Percentiles rank a stretch among this genome's conserved stretches.
These are phyloP conservation scores for Cyberlindnera mississippiensis DNA, from an alignment of 805 yeast genomes.

Conservation along the genomic window DNA sequence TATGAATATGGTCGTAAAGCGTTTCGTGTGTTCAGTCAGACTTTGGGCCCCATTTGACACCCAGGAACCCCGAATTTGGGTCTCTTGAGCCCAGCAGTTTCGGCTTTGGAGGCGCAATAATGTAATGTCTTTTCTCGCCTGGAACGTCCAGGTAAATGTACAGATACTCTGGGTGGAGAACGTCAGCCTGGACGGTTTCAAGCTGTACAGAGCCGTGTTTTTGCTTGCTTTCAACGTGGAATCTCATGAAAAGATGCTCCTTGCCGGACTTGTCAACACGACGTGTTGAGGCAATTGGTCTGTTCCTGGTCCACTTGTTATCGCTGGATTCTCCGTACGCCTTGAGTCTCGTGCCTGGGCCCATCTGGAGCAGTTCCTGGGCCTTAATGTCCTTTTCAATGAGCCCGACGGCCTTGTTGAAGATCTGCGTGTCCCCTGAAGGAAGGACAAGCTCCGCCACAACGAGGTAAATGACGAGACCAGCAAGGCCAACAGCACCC, in stretches of 20 bases:
- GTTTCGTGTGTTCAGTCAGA: constrained; percentile 34
- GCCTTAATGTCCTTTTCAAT: constrained; percentile 65
- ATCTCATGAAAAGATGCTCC: constrained; percentile 79
- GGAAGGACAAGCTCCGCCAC: constrained; percentile 82
- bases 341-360: constrained; percentile 56
- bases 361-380: constrained; percentile 46
- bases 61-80: constrained; percentile 60
- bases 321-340: constrained; percentile 75
- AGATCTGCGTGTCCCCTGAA: constrained; percentile 86
- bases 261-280: constrained; percentile 70
- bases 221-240: constrained; percentile 72
- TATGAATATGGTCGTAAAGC: neutral
- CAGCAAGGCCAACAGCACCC: constrained; percentile 66
- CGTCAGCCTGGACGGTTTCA: constrained; percentile 69
- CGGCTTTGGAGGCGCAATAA: constrained; percentile 60
- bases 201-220: constrained; percentile 68
- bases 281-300: constrained; percentile 72
- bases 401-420: constrained; percentile 78
- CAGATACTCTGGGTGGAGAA: constrained; percentile 63
- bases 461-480: constrained; percentile 66
- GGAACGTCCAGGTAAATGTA: constrained; percentile 75
- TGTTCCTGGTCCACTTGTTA: constrained; percentile 83
- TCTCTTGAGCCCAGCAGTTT: constrained; percentile 34
- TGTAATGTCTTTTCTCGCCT: constrained; percentile 61
- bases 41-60: constrained; percentile 85